These are phyloP conservation scores for Bryum argenteum DNA, from an alignment of 225 moss, liverwort and hornwort genomes.

Conservation along the genomic window DNA sequence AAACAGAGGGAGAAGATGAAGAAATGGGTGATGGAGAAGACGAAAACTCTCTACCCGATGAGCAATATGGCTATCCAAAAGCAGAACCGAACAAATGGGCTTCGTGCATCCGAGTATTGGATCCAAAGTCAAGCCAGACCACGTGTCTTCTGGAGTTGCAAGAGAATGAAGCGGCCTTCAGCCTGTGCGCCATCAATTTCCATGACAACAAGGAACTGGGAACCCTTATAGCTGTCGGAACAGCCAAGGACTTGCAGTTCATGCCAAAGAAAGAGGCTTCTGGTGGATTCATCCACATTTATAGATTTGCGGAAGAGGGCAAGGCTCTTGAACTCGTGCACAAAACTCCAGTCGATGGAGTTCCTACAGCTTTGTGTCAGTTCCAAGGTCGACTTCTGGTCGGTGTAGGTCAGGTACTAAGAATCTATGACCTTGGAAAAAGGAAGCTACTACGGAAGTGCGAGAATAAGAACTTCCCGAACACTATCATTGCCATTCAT, in stretches of 20 bases:
- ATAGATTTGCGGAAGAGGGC: constrained; percentile 84
- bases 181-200: constrained; percentile 83
- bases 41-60: constrained; percentile 93
- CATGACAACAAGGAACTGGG: constrained; percentile 99
- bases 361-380: constrained; percentile 94
- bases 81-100: constrained; percentile 87
- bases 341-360: constrained; percentile 97
- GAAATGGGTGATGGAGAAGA: constrained; percentile 83
- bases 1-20: constrained; percentile 68
- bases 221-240: constrained; percentile 89
- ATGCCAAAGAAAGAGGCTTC: constrained; percentile 87
- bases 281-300: constrained; percentile 93
- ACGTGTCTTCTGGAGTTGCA: constrained; percentile 94
- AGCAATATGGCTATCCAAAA: constrained; percentile 98
- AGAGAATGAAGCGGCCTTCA: constrained; percentile 94
- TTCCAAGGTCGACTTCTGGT: constrained; percentile 98
- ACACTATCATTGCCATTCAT: constrained; percentile 96
- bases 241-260: constrained; percentile 90
- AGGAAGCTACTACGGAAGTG: constrained; percentile 94
- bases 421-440: constrained; percentile 97
- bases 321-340: constrained; percentile 90
- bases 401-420: constrained; percentile 90
- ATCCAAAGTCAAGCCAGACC: constrained; percentile 78
- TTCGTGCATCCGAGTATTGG: constrained; percentile 92
- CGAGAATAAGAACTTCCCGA: constrained; percentile 97